phyloP scores from a whole-genome alignment of 164 flowering plant genomes.

The Cinnamomum chago region DNA sequence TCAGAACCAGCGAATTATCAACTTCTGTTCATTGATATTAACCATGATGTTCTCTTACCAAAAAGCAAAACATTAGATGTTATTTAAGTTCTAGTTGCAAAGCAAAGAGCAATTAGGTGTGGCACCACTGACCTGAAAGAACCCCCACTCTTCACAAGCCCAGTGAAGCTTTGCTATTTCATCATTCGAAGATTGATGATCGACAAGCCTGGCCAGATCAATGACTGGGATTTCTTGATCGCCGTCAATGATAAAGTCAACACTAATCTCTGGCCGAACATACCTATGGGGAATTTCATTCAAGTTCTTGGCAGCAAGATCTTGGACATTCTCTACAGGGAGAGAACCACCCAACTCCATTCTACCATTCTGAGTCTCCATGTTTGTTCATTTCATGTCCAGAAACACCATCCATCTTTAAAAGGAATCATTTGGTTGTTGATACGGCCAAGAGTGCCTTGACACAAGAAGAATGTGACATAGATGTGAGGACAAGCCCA shows the following conservation, averaged over 20 bases:
- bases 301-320: conserved; percentile 24
- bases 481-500: neutral
- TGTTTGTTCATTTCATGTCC: neutral
- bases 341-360: conserved; percentile 28
- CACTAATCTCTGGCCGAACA: conserved; percentile 24
- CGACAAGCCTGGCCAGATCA: conserved; percentile 23
- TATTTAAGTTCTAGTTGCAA: too few relatives aligned
- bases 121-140: conserved; percentile 35
- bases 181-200: conserved; percentile 1
- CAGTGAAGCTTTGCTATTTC: conserved; percentile 34
- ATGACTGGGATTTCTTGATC: conserved; percentile 33
- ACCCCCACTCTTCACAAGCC: conserved; percentile 54
- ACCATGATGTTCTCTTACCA: too few relatives aligned
- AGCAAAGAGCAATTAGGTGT: neutral
- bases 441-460: neutral
- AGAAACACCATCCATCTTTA: too few relatives aligned
- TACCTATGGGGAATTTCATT: conserved; percentile 31
- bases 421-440: neutral
- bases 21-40: too few relatives aligned
- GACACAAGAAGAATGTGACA: neutral
- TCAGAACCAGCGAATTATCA: too few relatives aligned
- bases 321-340: conserved; percentile 39
- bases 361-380: conserved; percentile 10
- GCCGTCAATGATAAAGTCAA: conserved; percentile 13
- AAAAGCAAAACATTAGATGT: too few relatives aligned